A percentile compares a stretch with the other conserved stretches of the same genome.
phyloP scores from a whole-genome alignment of 106 monocot genomes.

The Dioscorea alata region DNA sequence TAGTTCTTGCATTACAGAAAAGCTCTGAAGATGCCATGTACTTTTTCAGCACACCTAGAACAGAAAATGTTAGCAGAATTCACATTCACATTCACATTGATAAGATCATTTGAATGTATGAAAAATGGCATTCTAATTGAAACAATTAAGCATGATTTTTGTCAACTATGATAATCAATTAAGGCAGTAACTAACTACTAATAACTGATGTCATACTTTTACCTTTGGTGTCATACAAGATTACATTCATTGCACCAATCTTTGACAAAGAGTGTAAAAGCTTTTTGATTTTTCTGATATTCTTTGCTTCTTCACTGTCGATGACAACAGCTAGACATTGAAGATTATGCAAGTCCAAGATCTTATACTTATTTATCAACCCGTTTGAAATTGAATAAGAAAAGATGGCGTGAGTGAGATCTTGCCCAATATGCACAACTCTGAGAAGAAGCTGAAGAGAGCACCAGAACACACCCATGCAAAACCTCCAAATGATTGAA shows the following conservation, averaged over 20 bases:
- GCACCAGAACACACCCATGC: constrained; percentile 39
- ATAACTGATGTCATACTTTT: neutral
- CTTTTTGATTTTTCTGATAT: constrained; percentile 32
- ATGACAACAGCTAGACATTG: constrained; percentile 54
- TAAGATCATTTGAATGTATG: neutral
- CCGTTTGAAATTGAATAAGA: constrained; percentile 59
- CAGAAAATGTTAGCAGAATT: constrained; percentile 1
- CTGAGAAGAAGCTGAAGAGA: constrained; percentile 45
- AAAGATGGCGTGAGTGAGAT: constrained; percentile 22
- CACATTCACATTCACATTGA: neutral
- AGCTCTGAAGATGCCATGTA: constrained; percentile 22
- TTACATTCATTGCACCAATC: constrained; percentile 55
- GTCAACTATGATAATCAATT: too few species aligned
- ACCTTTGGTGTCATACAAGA: constrained; percentile 82
- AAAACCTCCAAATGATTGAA: constrained; percentile 18
- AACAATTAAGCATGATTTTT: too few species aligned
- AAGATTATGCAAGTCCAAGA: constrained; percentile 37
- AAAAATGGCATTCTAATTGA: too few species aligned
- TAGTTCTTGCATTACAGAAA: constrained; percentile 8
- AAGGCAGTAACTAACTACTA: too few species aligned
- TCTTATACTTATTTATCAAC: constrained; percentile 39
- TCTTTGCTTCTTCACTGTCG: constrained; percentile 72
- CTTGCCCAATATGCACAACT: constrained; percentile 28
- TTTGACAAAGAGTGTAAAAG: constrained; percentile 58
- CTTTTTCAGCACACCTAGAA: constrained; percentile 72